Base-by-base conservation (phyloP, 768 basidiomycete genomes). In the Sporobolomyces roseus region DNA sequence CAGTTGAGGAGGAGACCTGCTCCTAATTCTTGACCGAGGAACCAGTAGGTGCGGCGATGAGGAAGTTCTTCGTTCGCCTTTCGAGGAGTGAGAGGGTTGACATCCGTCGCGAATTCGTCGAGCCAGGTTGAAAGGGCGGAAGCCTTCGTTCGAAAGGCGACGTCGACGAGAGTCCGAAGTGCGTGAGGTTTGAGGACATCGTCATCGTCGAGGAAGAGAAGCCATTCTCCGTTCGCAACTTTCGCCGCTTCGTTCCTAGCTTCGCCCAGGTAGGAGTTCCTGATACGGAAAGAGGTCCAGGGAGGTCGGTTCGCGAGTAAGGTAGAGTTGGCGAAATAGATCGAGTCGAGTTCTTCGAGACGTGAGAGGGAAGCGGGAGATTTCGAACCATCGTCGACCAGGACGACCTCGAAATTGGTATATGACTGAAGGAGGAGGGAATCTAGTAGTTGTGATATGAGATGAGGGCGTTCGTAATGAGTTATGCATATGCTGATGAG, bases 151-250 rank as follows among this genome's bases (percentile, higher is more conserved):
- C 53, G 54, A 12, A 4, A 29, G 0, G 68, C 68, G 59, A 65
- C 62, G 1, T 43, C 23, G 46, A 70, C 52, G 48, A 73, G 67
- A n/a, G 63, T 66, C 25, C 29, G 4, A 43, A 73, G 61, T 19
- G 72, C 64, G 53, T 73, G 64, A 1, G 65, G 72, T 52, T 73
- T 73, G 56, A 73, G 65, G 7, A 73, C 72, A 46, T 73, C 72
- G 58, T 73, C 72, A 46, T 73, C 72, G 62, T 73, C 72, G 41
- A 73, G 63, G 65, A 73, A 73, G 56, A 73, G 65, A 7, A 69
- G 52, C 46, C 59, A 73, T 1, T 48, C 29, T 4, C 58, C 60
- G 4, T 38, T 25, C 5, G 72, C 49, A 16, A 16, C 6, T 10
- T 27, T n/a, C 1, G 68, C 68, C 13, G 68, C 72, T 25, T 56